Conservation (phyloP, 345 rosid genomes). For the Lumnitzera racemosa region DNA sequence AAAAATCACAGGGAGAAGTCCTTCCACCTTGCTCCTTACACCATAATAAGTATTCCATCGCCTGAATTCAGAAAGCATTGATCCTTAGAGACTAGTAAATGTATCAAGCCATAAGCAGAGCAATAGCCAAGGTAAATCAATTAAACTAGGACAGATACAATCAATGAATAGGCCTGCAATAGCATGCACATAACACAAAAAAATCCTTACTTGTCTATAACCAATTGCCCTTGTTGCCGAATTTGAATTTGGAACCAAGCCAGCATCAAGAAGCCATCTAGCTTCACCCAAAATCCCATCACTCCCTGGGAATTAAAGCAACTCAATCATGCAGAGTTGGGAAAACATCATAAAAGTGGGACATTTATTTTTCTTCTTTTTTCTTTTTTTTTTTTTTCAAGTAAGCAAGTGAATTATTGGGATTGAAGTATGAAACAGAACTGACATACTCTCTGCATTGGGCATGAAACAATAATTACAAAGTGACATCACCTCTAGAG, state of each 20-base stretch:
- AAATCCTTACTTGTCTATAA: slow-evolving; percentile 60
- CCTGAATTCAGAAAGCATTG: slow-evolving; percentile 30
- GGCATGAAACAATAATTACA: no score
- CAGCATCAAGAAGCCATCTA: slow-evolving; percentile 71
- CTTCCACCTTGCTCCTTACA: slow-evolving; percentile 52
- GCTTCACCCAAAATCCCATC: slow-evolving; percentile 79
- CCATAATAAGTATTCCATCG: slow-evolving; percentile 70
- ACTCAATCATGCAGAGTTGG: background rate
- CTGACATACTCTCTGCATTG: no score
- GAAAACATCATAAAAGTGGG: background rate
- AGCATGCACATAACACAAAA: slow-evolving; percentile 1
- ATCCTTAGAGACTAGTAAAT: background rate
- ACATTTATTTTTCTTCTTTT: no score
- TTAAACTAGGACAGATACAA: background rate
- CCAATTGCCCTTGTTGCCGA: slow-evolving; percentile 95
- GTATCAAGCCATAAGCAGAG: background rate
- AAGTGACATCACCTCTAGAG: no score
- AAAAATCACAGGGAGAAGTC: slow-evolving; percentile 61
- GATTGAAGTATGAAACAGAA: no score
- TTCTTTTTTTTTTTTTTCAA: no score
- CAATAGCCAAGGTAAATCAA: background rate
- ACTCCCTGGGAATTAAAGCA: slow-evolving; percentile 24
- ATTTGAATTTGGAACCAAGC: slow-evolving; percentile 77
- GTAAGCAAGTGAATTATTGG: no score
- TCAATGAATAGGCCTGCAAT: background rate